phyloP scores from a whole-genome alignment of 2,329 filamentous ascomycete genomes.

The Stachybotrys echinatus region DNA sequence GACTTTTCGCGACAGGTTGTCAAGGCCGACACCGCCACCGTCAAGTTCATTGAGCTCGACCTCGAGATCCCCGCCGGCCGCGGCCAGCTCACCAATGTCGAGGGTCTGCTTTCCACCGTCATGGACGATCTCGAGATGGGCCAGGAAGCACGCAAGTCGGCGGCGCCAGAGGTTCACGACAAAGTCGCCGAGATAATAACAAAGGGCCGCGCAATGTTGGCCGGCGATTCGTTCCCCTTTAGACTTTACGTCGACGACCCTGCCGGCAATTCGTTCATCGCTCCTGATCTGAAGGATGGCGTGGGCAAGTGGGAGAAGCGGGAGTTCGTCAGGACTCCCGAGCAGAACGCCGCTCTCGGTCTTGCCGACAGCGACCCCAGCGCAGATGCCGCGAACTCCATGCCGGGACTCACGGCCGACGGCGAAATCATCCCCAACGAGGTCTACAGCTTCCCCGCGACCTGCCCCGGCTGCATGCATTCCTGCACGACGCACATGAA shows the following conservation, averaged over 20 bases:
- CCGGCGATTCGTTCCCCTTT: constrained; percentile 78
- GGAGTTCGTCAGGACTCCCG: constrained; percentile 75
- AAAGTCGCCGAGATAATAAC: constrained; percentile 75
- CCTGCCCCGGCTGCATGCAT: constrained; percentile 85
- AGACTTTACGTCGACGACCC: constrained; percentile 83
- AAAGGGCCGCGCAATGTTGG: constrained; percentile 71
- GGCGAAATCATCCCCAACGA: constrained; percentile 89
- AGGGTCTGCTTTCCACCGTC: constrained; percentile 76
- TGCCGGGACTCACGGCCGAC: constrained; percentile 45
- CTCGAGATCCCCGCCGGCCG: constrained; percentile 88
- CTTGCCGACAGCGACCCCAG: constrained; percentile 60
- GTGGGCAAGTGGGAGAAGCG: constrained; percentile 85
- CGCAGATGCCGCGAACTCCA: constrained; percentile 45
- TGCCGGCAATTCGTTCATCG: constrained; percentile 94
- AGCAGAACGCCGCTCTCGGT: constrained; percentile 83
- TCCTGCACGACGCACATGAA: constrained; percentile 93
- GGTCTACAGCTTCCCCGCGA: constrained; percentile 87
- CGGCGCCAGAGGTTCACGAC: constrained; percentile 70
- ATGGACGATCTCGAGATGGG: constrained; percentile 75
- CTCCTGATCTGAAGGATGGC: constrained; percentile 73
- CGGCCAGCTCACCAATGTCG: constrained; percentile 88
- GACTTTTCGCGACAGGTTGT: constrained; percentile 86
- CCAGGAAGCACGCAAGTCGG: constrained; percentile 75
- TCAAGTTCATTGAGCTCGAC: constrained; percentile 87
- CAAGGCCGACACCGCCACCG: constrained; percentile 81